Evolutionary conservation across 345 rosid genomes (phyloP), one percentile per base, ranked within the genome.

Genomic region (Arabis hirsuta): DNA sequence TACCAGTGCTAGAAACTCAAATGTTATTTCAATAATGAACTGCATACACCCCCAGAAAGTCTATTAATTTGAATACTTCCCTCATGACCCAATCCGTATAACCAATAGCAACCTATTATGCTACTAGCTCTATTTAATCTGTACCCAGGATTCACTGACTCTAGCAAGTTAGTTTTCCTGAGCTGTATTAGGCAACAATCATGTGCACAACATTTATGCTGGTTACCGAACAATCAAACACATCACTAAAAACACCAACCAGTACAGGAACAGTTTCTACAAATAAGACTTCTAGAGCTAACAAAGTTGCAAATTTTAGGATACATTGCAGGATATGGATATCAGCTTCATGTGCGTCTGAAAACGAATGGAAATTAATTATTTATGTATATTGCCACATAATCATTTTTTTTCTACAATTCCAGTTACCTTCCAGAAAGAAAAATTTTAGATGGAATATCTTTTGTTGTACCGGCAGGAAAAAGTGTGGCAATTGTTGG

Each of bases 401-500:
- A 19, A 42, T 13, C 19, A 42, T 58, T 62, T 32, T 41, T 79
- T 53, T 76, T 62, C n/a, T 59, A 77, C 77, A 59, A 62, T 55
- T 72, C 65, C 81, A 95, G 99, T 81, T 95, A 95, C 85, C 73
- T 83, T 76, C 61, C 80, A 45, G 98, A 87, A 71, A 85, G 99
- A 75, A 95, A 86, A 81, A 91, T 88, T 72, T 89, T 95, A 74
- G 88, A 95, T 76, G 97, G 98, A 66, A 83, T 95, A 60, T 90
- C 98, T 62, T 95, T 92, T 81, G 78, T 79, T 39, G 90, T 91
- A 52, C 96, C 97, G 11, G 94, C 97, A 58, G 99, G 97, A 65
- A 92, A 90, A 77, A 95, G 98, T 80, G 91, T 91, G 76, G 99
- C 99, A 68, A 89, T 95, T 78, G 98, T 91, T 72, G 98, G 99